phyloP scores from a whole-genome alignment of 441 rosid genomes.

The Adansonia madagascariensis region DNA sequence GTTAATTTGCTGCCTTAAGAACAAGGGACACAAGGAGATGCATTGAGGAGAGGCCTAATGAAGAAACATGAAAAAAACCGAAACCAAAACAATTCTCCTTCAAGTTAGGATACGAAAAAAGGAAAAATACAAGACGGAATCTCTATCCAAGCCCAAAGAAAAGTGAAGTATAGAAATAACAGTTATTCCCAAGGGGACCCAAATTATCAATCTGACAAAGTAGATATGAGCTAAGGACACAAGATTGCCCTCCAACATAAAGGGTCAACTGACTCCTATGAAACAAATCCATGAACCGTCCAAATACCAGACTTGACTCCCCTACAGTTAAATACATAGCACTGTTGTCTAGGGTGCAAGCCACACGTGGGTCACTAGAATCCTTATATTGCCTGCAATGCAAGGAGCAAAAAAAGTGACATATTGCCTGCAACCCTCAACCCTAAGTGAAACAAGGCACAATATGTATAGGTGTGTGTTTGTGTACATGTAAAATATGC shows the following conservation, averaged over 20 bases:
- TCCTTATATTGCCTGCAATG: too few relatives aligned
- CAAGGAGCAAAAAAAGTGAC: too few relatives aligned
- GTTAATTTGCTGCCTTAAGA: neutral
- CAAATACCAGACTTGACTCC: neutral
- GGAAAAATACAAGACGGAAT: neutral
- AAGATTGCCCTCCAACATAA: neutral
- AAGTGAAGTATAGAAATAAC: neutral
- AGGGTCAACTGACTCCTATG: neutral
- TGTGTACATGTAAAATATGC: too few relatives aligned
- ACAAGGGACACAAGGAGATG: neutral
- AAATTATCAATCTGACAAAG: neutral
- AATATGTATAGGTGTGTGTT: too few relatives aligned
- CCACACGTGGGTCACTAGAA: too few relatives aligned
- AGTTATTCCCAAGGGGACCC: neutral
- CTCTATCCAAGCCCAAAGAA: neutral
- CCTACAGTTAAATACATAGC: neutral
- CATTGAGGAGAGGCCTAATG: slow-evolving; percentile 6
- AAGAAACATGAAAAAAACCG: neutral
- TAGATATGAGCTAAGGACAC: slow-evolving; percentile 3
- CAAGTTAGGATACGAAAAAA: neutral
- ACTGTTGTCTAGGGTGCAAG: too few relatives aligned
- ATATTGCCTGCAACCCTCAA: too few relatives aligned
- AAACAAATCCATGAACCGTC: slow-evolving; percentile 12
- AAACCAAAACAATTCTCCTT: neutral
- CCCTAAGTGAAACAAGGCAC: too few relatives aligned